Evolutionary conservation across 1,284 basidiomycete species (phyloP).

Genomic region (Boletus albobrunnescens): DNA sequence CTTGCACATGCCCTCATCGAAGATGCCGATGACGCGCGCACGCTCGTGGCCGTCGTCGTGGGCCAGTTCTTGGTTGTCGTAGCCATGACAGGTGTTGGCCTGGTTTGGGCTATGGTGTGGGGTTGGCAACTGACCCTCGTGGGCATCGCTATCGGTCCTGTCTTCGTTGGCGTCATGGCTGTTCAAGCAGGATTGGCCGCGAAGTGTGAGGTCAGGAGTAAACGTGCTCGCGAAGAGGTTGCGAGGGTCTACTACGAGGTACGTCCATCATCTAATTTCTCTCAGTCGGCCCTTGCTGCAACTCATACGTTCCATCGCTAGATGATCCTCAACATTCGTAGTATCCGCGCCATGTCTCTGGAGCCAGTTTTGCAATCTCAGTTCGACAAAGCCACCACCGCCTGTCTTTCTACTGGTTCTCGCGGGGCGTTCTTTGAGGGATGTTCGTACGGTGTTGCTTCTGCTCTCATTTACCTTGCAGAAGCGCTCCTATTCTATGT

Average conservation of each 20-base stretch:
- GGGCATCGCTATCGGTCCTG: slow-evolving; percentile 81
- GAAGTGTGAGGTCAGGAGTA: slow-evolving; percentile 76
- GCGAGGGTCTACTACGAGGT: slow-evolving; percentile 86
- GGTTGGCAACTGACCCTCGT: slow-evolving; percentile 95
- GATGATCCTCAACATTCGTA: slow-evolving; percentile 83
- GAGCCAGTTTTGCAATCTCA: slow-evolving; percentile 68
- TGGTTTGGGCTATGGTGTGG: slow-evolving; percentile 82
- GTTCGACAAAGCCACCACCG: slow-evolving; percentile 61
- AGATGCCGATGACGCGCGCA: slow-evolving; percentile 87
- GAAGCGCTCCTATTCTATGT: slow-evolving; percentile 91
- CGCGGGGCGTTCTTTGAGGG: slow-evolving; percentile 81
- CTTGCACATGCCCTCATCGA: slow-evolving; percentile 84
- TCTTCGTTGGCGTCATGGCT: slow-evolving; percentile 75
- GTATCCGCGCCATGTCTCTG: slow-evolving; percentile 88
- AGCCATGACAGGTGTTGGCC: slow-evolving; percentile 79
- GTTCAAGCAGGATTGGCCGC: slow-evolving; percentile 69
- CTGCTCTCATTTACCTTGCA: slow-evolving; percentile 80
- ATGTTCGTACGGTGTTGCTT: slow-evolving; percentile 77
- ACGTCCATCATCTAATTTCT: slow-evolving; percentile 25
- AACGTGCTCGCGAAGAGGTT: slow-evolving; percentile 79
- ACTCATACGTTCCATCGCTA: slow-evolving; percentile 29
- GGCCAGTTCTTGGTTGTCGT: slow-evolving; percentile 70
- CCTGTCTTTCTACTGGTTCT: slow-evolving; percentile 67
- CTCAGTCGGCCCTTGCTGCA: not conserved
- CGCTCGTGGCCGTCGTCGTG: slow-evolving; percentile 72